Base-by-base conservation (phyloP, 1,284 basidiomycete species). In the Boletus mariae region DNA sequence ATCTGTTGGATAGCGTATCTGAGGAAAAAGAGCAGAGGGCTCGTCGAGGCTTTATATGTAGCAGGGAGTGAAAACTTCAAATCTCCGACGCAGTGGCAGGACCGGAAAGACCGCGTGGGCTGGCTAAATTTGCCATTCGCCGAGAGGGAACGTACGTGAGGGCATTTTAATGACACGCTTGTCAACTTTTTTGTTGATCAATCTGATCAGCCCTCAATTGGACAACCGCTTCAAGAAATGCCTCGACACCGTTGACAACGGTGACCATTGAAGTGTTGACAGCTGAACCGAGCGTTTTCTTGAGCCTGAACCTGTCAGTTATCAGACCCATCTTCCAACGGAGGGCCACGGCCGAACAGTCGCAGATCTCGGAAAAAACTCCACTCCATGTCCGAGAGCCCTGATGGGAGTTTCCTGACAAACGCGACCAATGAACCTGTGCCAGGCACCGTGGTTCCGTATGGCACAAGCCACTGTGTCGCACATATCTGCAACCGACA, bases 1-100 rank as follows among this genome's bases (percentile, higher is more conserved):
- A 66, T 66, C 64, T 68, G 64, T 68, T 70, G 66, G 67, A 59
- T 60, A 67, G 51, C 40, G 58, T 53, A 48, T 57, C 52, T 68
- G 64, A 50, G 49, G 56, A 44, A 52, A 52, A 8, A 2, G 20
- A 6, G 1, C 6, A 15, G 41, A 0, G 20, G 9, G 42, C 6
- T 31, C 45, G 13, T 45, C 38, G 17, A 52, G 48, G 47, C 15
- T 68, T 67, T 66, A 65, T 68, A 65, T 34, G 13, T 15, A 13
- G 13, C 23, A 20, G 50, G 2, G 6, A n/a, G 28, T 28, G 37
- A 29, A 54, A 52, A 41, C 49, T 61, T 57, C 53, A 15, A 63
- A 66, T 58, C 65, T 69, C 66, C 64, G 64, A 67, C 65, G 25
- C 23, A 58, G 54, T 20, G 46, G 46, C 62, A 63, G 45, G 50